Base-by-base conservation (phyloP, 1,284 basidiomycete species). In the Albatrellus sp. region DNA sequence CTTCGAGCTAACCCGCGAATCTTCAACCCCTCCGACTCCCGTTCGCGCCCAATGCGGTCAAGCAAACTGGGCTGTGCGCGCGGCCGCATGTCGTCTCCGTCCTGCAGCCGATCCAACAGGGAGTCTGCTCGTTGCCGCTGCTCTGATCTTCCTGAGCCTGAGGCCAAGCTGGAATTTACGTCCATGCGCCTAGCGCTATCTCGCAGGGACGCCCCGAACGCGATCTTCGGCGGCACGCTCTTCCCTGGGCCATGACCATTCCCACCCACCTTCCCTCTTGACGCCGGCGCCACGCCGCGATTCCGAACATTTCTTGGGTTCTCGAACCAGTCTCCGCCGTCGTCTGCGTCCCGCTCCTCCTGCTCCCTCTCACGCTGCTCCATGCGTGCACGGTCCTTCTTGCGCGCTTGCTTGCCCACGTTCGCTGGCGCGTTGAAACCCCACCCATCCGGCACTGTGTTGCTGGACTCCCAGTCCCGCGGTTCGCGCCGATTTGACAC, bases 321-420 rank as follows among this genome's bases (percentile, higher is more conserved):
- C 34, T 61, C 63, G 56, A 87, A 87, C 82, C 82, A 85, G 58
- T 73, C 69, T 10, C 75, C 75, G 12, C 14, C n/a, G 37, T 68
- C 68, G 24, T 24, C 3, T 9, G 66, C 63, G 40, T 77, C 72
- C 14, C 72, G 70, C 5, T 70, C 64, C 47, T 67, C 63, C 40
- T 67, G 57, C 49, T 72, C 69, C 51, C 65, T 59, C 44, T 68
- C 67, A 50, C 65, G 66, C 51, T 68, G 68, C 51, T 71, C 73
- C 59, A 83, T 58, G 43, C 65, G 70, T 40, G 69, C 73, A 36
- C 65, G 72, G 46, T 77, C 71, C 57, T 81, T 84, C 49, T 66
- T 68, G 47, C 70, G 70, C 2, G 69, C 79, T 48, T 72, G 70
- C 54, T 66, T 74, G 17, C 85, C 85, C 31, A 86, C 81, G 50